Conservation (phyloP, 129 eudicot species). For the Centella asiatica region DNA sequence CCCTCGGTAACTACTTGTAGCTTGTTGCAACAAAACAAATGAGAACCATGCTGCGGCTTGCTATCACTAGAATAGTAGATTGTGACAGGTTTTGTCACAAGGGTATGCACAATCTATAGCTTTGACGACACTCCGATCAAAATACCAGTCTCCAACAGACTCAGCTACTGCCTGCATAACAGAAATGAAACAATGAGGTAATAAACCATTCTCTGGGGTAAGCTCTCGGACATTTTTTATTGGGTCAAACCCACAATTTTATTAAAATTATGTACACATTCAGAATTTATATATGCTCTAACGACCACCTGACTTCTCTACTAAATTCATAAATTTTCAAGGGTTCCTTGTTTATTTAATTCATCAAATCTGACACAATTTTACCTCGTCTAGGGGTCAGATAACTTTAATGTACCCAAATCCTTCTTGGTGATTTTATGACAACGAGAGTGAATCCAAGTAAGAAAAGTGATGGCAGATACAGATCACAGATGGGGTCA, state of each 20-base stretch:
- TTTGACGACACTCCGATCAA: constrained; percentile 28
- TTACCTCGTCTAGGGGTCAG: neutral
- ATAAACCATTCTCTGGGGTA: neutral
- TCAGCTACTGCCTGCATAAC: constrained; percentile 43
- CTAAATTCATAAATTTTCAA: no score
- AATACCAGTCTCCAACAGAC: constrained; percentile 66
- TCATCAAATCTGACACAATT: neutral
- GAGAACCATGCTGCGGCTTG: neutral
- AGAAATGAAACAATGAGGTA: neutral
- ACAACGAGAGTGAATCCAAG: neutral
- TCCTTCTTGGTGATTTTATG: neutral
- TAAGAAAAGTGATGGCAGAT: neutral
- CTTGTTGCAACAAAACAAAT: neutral
- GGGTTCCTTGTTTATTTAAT: no score
- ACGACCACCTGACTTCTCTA: neutral
- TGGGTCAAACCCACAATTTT: neutral
- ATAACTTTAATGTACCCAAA: neutral
- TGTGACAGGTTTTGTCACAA: constrained; percentile 57
- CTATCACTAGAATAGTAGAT: constrained; percentile 25
- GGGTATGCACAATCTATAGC: constrained; percentile 54
- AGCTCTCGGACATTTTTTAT: neutral
- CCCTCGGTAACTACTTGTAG: no score
- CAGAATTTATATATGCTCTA: neutral
- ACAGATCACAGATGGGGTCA: neutral
- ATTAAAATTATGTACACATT: neutral